A percentile compares a stretch with the other conserved stretches of the same genome.
Evolutionary conservation across 2,329 filamentous ascomycete species (phyloP).

Genomic region (Aureobasidium sp.): DNA sequence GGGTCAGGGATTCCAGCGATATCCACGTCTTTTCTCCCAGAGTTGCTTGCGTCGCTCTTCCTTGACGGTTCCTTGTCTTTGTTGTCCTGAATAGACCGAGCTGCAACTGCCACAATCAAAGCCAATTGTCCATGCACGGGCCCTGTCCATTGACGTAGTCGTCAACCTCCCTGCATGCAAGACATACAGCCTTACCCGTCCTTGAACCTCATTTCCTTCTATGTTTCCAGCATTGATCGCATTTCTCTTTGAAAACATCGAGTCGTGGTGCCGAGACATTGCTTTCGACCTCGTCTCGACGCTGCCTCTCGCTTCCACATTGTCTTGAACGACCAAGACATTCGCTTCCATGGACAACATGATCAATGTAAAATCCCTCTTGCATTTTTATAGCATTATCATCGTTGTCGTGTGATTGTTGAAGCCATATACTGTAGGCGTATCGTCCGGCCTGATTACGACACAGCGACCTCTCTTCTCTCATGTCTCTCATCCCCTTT

Average conservation of each 20-base stretch:
- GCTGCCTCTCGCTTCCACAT: background rate
- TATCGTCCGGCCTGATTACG: too few relatives aligned
- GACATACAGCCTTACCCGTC: background rate
- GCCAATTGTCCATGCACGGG: conserved; percentile 9
- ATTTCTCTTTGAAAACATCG: background rate
- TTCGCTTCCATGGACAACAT: background rate
- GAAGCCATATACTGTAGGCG: background rate
- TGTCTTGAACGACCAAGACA: background rate
- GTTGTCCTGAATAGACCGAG: background rate
- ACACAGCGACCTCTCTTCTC: too few relatives aligned
- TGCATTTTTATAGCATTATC: background rate
- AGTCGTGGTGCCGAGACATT: background rate
- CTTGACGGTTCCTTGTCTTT: background rate
- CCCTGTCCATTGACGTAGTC: conserved; percentile 7
- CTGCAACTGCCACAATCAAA: conserved; percentile 10
- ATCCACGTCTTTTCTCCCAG: background rate
- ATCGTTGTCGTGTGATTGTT: background rate
- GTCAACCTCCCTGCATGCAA: background rate
- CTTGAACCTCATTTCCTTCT: background rate
- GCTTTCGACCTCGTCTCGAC: background rate
- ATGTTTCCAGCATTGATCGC: background rate
- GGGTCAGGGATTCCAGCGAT: background rate
- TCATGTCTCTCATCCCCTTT: too few relatives aligned
- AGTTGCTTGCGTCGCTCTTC: background rate
- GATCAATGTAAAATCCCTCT: background rate